Conservation (phyloP, 306 rosid species). For the Dryas alaskensis region DNA sequence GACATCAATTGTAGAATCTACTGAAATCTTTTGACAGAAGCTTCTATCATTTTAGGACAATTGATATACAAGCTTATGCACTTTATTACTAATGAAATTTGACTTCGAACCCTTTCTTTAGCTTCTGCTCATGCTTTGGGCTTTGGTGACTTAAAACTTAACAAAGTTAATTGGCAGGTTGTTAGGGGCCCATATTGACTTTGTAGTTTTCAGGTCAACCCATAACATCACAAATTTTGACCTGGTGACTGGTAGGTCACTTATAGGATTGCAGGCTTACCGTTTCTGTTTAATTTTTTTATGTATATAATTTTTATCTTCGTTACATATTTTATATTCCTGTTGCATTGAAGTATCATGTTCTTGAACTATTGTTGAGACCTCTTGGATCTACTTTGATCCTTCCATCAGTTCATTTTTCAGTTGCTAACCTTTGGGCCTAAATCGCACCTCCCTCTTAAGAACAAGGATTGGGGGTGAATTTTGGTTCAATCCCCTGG, state of each 20-base stretch:
- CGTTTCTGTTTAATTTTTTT: background rate
- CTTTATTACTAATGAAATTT: no score
- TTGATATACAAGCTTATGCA: background rate
- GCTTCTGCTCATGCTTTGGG: no score
- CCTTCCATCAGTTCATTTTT: background rate
- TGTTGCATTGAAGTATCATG: background rate
- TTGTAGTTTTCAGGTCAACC: background rate
- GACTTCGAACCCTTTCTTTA: no score
- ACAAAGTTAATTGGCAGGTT: no score
- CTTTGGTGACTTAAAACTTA: no score
- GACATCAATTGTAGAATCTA: background rate
- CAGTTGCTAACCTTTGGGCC: no score
- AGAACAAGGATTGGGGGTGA: background rate
- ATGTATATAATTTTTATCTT: no score
- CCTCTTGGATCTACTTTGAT: background rate
- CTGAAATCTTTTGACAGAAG: background rate
- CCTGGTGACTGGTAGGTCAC: background rate
- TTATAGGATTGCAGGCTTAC: background rate
- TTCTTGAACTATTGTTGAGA: background rate
- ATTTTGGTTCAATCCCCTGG: background rate
- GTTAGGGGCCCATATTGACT: background rate
- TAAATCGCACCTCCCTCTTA: background rate
- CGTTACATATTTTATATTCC: no score
- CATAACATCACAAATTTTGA: background rate
- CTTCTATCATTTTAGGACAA: background rate